Evolutionary conservation across 1,284 basidiomycete species (phyloP), one percentile per base, ranked within the genome.

Genomic region (Inonotus hispidus): DNA sequence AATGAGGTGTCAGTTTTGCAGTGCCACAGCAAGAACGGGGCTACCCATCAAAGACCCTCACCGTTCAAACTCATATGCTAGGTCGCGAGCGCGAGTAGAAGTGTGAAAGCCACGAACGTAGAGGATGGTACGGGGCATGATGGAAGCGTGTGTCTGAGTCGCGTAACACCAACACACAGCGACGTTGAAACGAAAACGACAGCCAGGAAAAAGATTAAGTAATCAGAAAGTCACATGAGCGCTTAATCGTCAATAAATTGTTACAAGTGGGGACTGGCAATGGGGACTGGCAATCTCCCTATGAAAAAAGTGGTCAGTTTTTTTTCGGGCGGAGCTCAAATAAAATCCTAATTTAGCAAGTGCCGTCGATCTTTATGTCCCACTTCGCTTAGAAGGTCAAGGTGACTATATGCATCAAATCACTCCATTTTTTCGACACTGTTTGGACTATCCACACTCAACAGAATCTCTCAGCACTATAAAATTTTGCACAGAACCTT

Each of bases 1-100:
- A n/a, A n/a, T 59, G 35, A 53, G 53, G 50, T 38, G 11, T 45
- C 7, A 53, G 10, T 56, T 58, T 63, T 52, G 57, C 46, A 49
- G 39, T 37, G 56, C 62, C 57, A 50, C 47, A 38, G n/a, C n/a
- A 21, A 35, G 46, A 27, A 29, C 32, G 27, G 49, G 50, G 32
- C 35, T 23, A 8, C 41, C 16, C n/a, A 7, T 43, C 41, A 7
- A 21, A 21, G 3, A 7, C 25, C 72, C 82, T 63, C 70, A 92
- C 88, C 88, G 80, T 80, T 94, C 92, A 68, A 94, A 94, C 73
- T 94, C 92, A 70, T 81, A 91, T 0, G 92, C 92, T 8, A 94
- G 82, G 70, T 93, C 92, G 59, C 85, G 80, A 11, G 91, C 92
- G 53, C 90, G 85, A 7, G 90, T 91, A 29, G 82, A 75, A 25